phyloP scores from a whole-genome alignment of 2,329 filamentous ascomycete genomes.

The Trichoderma afroharzianum region DNA sequence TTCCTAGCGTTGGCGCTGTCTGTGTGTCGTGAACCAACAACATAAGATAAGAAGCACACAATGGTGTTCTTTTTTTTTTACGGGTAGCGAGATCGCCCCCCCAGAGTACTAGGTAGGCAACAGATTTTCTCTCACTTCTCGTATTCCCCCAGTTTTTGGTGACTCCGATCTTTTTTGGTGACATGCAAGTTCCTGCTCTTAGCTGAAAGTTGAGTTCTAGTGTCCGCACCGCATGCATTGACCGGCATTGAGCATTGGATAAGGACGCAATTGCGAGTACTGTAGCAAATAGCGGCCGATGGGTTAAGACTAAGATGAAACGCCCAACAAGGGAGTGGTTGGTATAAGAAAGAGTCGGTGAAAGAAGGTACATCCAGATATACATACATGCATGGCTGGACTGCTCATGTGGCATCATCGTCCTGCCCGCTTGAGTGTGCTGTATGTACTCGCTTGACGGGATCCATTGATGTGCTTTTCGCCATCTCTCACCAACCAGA shows the following conservation, averaged over 20 bases:
- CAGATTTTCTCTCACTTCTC: not conserved
- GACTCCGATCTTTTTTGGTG: not conserved
- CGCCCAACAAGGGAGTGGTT: not conserved
- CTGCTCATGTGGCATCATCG: not conserved
- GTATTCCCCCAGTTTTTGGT: not conserved
- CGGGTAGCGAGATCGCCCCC: not conserved
- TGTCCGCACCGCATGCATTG: not conserved
- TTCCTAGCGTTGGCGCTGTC: constrained; percentile 10
- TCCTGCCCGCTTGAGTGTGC: no score
- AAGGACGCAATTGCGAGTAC: not conserved
- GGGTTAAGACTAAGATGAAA: not conserved
- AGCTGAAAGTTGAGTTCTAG: not conserved
- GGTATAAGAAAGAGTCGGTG: not conserved
- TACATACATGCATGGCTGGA: not conserved
- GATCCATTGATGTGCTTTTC: not conserved
- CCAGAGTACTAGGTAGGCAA: no score
- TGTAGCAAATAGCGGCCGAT: not conserved
- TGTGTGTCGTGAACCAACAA: not conserved
- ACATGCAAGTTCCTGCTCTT: not conserved
- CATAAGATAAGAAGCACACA: not conserved
- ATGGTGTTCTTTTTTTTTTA: not conserved
- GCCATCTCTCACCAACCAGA: not conserved
- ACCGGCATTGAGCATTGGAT: not conserved
- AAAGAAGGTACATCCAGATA: not conserved
- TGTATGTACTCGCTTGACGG: not conserved